Percentiles rank a stretch among this genome's conserved stretches.
Evolutionary conservation across 352 stramenopile species (phyloP).

Genomic region (Pelagophyceae sp.): DNA sequence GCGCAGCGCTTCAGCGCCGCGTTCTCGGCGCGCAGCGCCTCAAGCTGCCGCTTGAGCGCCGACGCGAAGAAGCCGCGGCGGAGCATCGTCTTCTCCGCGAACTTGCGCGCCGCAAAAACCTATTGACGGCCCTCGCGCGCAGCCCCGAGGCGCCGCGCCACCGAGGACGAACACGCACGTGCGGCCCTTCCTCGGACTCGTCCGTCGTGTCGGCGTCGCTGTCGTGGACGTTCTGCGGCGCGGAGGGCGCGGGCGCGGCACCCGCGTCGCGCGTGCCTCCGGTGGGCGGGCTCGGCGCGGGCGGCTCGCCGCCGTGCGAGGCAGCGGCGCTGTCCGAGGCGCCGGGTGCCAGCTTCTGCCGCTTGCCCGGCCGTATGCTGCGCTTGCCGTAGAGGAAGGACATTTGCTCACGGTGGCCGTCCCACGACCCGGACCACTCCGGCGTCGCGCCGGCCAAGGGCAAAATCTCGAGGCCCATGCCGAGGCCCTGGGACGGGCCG

Average conservation of each 20-base stretch:
- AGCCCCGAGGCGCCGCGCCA: background rate
- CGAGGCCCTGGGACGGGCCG: background rate
- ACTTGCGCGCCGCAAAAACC: background rate
- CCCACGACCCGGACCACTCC: background rate
- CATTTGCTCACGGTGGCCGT: background rate
- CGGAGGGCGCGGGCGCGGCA: background rate
- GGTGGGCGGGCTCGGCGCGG: background rate
- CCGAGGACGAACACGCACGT: too few relatives aligned
- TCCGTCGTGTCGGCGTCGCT: background rate
- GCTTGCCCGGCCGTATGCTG: background rate
- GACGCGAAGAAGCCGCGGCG: slow-evolving; percentile 18
- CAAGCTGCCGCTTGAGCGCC: slow-evolving; percentile 1
- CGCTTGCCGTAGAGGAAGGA: background rate
- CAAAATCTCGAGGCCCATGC: background rate
- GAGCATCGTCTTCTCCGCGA: background rate
- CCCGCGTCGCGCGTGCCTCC: background rate
- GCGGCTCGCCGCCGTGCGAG: background rate
- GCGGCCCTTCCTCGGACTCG: background rate
- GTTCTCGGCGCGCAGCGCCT: background rate
- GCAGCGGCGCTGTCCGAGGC: background rate
- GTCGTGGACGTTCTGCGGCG: background rate
- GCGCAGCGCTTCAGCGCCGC: background rate
- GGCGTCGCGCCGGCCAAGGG: background rate
- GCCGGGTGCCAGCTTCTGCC: background rate
- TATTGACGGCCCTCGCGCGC: background rate